phyloP scores from a whole-genome alignment of 805 yeast genomes.

The Metschnikowia sp. region DNA sequence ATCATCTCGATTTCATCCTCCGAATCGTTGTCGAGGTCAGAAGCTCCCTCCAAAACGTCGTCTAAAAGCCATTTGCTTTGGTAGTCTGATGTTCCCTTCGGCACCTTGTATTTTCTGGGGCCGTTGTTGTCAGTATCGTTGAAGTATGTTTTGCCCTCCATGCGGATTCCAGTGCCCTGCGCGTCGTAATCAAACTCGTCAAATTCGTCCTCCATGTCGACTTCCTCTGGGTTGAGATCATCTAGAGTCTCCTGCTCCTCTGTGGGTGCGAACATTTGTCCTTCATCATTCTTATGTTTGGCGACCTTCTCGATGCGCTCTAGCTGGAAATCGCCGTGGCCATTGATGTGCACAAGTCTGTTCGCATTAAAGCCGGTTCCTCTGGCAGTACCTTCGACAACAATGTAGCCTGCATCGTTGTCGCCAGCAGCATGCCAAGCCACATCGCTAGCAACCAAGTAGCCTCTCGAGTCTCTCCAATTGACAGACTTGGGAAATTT shows the following conservation, averaged over 20 bases:
- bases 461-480: slow-evolving; percentile 95
- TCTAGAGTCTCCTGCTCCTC: slow-evolving; percentile 57
- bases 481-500: slow-evolving; percentile 78
- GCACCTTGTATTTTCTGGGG: slow-evolving; percentile 42
- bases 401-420: slow-evolving; percentile 39
- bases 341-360: slow-evolving; percentile 81
- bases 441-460: slow-evolving; percentile 70
- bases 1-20: slow-evolving; percentile 25
- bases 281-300: slow-evolving; percentile 21
- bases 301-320: slow-evolving; percentile 56
- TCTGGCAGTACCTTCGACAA: slow-evolving; percentile 79
- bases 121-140: slow-evolving; percentile 19
- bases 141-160: slow-evolving; percentile 57
- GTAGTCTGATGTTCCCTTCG: slow-evolving; percentile 72
- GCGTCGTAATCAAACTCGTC: slow-evolving; percentile 22
- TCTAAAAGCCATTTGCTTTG: slow-evolving; percentile 75
- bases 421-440: slow-evolving; percentile 28
- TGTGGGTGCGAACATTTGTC: slow-evolving; percentile 24
- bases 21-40: slow-evolving; percentile 43
- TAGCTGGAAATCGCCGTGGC: slow-evolving; percentile 83
- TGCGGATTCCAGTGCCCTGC: slow-evolving; percentile 43
- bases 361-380: slow-evolving; percentile 81
- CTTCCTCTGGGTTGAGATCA: slow-evolving; percentile 54
- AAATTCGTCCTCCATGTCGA: slow-evolving; percentile 41
- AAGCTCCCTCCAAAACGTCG: slow-evolving; percentile 44